Conservation (phyloP, 108 stramenopile genomes). For the Mayamaea pseudoterrestris region DNA sequence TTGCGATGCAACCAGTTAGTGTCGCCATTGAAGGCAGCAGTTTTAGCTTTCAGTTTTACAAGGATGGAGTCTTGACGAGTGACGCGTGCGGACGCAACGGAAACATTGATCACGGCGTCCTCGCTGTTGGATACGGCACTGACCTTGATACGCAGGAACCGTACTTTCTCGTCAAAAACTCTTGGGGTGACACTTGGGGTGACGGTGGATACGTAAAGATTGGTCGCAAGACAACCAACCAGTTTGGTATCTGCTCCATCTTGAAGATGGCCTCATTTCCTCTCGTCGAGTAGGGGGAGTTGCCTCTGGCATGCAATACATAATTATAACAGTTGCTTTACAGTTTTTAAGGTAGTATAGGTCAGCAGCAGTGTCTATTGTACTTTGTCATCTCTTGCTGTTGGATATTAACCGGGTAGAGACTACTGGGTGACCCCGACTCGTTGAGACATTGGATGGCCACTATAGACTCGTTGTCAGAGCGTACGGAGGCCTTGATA, state of each 20-base stretch:
- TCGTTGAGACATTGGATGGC: too few species aligned
- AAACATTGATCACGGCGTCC: conserved; percentile 89
- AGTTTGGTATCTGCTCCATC: conserved; percentile 76
- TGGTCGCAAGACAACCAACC: conserved; percentile 52
- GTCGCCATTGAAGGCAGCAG: conserved; percentile 74
- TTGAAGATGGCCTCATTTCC: conserved; percentile 54
- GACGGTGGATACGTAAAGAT: conserved; percentile 84
- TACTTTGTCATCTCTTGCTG: too few species aligned
- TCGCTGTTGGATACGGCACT: conserved; percentile 92
- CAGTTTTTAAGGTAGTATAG: too few species aligned
- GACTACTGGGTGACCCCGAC: too few species aligned
- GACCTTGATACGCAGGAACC: conserved; percentile 46
- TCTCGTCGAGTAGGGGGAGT: conserved; percentile 3
- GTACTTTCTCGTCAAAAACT: conserved; percentile 70
- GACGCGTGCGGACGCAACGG: conserved; percentile 49
- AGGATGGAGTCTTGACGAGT: conserved; percentile 78
- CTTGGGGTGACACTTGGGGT: conserved; percentile 87
- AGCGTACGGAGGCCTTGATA: too few species aligned
- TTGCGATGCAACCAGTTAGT: conserved; percentile 65
- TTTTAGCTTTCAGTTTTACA: conserved; percentile 92
- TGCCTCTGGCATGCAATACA: too few species aligned
- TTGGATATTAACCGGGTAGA: too few species aligned
- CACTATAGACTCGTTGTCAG: too few species aligned
- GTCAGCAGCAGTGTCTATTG: too few species aligned
- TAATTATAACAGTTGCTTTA: too few species aligned